Percentiles rank a stretch among this genome's conserved stretches.
Conservation (phyloP, 345 rosid genomes). For the Euphorbia lathyris region DNA sequence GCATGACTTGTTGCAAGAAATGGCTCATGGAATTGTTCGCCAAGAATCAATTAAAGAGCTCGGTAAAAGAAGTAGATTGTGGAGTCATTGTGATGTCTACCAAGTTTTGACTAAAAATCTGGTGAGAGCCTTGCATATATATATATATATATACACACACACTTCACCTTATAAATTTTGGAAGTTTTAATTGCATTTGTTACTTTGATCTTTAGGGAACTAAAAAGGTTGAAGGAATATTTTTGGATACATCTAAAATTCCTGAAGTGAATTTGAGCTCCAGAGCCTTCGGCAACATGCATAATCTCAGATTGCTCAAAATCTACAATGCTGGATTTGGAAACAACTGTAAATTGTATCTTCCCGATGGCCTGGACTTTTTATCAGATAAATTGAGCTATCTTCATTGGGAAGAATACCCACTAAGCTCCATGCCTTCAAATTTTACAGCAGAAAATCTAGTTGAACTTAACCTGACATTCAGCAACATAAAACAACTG, state of each 20-base stretch:
- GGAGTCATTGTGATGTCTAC: background rate
- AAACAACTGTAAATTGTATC: background rate
- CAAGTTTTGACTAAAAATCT: background rate
- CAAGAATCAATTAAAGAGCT: constrained; percentile 1
- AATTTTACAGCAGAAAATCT: background rate
- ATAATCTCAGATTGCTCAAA: constrained; percentile 3
- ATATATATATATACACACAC: too few species aligned
- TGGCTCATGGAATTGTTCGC: constrained; percentile 4
- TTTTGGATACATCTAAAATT: background rate
- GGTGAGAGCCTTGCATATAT: background rate
- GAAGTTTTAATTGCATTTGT: background rate
- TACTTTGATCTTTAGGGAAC: background rate
- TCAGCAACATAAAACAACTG: background rate
- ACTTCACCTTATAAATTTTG: background rate
- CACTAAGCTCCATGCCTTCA: background rate
- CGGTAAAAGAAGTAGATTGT: constrained; percentile 1
- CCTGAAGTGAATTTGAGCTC: background rate
- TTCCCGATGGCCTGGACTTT: background rate
- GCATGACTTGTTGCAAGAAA: background rate
- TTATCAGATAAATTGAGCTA: background rate
- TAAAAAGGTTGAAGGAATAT: constrained; percentile 5
- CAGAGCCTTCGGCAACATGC: background rate
- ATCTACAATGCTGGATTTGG: background rate
- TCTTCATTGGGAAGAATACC: background rate
- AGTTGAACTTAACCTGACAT: background rate